phyloP scores from a whole-genome alignment of 2,329 filamentous ascomycete genomes.

The Monosporascus cannonballus region DNA sequence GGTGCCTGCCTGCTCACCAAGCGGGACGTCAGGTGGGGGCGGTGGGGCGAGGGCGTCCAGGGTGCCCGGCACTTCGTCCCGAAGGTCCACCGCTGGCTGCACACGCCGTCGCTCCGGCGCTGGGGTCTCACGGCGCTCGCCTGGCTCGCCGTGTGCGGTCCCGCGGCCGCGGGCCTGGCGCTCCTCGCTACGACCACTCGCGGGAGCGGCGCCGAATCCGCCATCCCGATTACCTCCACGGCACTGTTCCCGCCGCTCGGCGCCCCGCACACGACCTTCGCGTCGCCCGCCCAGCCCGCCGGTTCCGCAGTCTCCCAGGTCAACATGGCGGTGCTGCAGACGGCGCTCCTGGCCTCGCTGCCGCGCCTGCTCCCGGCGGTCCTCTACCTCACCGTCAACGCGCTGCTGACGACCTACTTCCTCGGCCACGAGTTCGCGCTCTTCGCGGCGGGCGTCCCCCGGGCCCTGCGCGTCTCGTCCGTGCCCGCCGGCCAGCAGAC shows the following conservation, averaged over 20 bases:
- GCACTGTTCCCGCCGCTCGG: conserved; percentile 25
- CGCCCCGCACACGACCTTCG: not conserved
- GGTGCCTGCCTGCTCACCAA: conserved; percentile 42
- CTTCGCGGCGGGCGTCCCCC: conserved; percentile 30
- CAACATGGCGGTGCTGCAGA: conserved; percentile 27
- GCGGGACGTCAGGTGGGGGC: conserved; percentile 34
- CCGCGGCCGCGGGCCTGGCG: conserved; percentile 34
- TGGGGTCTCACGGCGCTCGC: conserved; percentile 35
- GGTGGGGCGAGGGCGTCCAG: conserved; percentile 31
- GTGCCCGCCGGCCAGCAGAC: conserved; percentile 38
- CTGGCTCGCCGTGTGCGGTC: conserved; percentile 32
- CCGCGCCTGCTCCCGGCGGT: conserved; percentile 43
- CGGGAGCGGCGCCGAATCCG: conserved; percentile 32
- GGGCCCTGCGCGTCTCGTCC: conserved; percentile 38
- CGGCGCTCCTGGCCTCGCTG: conserved; percentile 34
- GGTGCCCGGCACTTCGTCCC: conserved; percentile 39
- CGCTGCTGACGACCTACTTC: conserved; percentile 41
- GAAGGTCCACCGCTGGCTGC: conserved; percentile 37
- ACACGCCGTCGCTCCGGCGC: conserved; percentile 33
- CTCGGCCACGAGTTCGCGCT: conserved; percentile 44
- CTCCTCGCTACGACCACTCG: conserved; percentile 21
- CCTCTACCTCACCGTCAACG: conserved; percentile 43
- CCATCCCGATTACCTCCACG: conserved; percentile 33
- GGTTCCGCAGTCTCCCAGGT: conserved; percentile 29
- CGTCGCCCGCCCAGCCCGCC: conserved; percentile 16